Conservation (phyloP, 176 grass and related monocot genomes). For the Panicum miliaceum region DNA sequence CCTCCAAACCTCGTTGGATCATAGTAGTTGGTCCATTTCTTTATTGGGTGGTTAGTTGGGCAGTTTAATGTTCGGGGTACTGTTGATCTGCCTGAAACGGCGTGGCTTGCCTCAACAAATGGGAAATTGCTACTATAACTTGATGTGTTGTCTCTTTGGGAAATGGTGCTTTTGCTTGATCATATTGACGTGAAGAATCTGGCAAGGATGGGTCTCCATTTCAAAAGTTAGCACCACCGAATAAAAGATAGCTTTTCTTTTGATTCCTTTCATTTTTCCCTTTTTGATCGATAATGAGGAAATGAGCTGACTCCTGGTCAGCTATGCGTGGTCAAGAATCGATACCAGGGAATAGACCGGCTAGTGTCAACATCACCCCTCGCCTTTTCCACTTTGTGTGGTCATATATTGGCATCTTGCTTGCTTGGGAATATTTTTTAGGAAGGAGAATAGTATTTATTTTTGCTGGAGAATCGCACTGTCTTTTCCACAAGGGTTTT, state of each 20-base stretch:
- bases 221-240: conserved; percentile 29
- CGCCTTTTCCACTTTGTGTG: conserved; percentile 41
- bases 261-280: conserved; percentile 21
- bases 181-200: conserved; percentile 48
- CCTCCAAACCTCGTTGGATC: neutral
- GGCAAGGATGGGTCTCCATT: conserved; percentile 31
- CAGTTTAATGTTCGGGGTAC: neutral
- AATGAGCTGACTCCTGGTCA: conserved; percentile 33
- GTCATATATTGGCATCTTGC: conserved; percentile 20
- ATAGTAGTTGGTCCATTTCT: neutral
- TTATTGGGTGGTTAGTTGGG: neutral
- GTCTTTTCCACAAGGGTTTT: neutral
- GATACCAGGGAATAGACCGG: conserved; percentile 1
- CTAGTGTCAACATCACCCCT: conserved; percentile 32
- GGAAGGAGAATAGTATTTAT: neutral
- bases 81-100: conserved; percentile 38
- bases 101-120: conserved; percentile 31
- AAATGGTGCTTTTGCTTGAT: conserved; percentile 10
- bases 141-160: neutral
- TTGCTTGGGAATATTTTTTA: conserved; percentile 15
- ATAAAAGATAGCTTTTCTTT: conserved; percentile 46
- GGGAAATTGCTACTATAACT: neutral
- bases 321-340: conserved; percentile 46
- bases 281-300: conserved; percentile 3
- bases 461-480: neutral